A percentile compares a stretch with the other conserved stretches of the same genome.
Conservation (phyloP, 1,284 basidiomycete genomes). For the Melampsora abietis-canadensis region DNA sequence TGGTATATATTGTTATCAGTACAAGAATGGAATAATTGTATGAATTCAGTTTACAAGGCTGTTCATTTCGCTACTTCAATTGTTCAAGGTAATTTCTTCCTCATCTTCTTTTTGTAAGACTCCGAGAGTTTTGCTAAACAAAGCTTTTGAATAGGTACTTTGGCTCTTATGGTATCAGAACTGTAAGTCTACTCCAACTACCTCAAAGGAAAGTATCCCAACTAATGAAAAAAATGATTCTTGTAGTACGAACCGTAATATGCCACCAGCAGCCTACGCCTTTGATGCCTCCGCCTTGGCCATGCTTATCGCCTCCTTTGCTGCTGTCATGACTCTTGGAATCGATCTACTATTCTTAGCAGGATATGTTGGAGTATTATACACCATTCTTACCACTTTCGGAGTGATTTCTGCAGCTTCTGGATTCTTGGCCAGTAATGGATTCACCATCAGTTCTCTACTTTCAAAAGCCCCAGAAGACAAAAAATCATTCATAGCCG, state of each 20-base stretch:
- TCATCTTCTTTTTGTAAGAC: neutral
- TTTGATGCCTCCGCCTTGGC: conserved; percentile 11
- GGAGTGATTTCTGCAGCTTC: neutral
- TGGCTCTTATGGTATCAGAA: conserved; percentile 36
- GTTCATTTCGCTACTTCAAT: conserved; percentile 5
- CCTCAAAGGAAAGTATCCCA: neutral
- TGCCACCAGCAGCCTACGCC: neutral
- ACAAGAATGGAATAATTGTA: conserved; percentile 23
- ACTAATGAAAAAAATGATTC: neutral
- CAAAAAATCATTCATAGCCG: conserved; percentile 27
- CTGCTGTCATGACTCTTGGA: conserved; percentile 1
- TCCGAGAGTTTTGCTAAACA: neutral
- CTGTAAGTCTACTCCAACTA: conserved; percentile 8
- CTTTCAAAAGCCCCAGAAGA: conserved; percentile 8
- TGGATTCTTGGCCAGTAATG: neutral
- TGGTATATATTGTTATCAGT: conserved; percentile 12
- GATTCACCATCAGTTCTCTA: conserved; percentile 7
- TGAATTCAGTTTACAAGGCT: conserved; percentile 22
- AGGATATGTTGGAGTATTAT: neutral
- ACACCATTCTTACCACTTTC: neutral
- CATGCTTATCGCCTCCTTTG: conserved; percentile 3
- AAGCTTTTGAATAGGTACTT: neutral
- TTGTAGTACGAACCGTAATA: conserved; percentile 19
- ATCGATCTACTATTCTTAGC: neutral
- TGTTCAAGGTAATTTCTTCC: conserved; percentile 1